Evolutionary conservation across 257 asterid genomes (phyloP).

Genomic region (Solanum peruvianum): DNA sequence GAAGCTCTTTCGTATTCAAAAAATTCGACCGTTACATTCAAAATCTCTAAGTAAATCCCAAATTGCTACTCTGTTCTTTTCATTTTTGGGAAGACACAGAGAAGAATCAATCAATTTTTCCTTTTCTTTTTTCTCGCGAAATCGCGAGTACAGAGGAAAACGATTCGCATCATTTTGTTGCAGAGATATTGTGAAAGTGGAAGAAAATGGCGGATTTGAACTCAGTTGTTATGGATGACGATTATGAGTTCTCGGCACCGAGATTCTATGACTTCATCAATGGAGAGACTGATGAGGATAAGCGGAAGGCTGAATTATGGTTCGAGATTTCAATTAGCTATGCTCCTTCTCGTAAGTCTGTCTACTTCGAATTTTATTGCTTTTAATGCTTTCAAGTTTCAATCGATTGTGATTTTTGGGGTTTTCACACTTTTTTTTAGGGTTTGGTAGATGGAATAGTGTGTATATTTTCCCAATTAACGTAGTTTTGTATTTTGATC

Average conservation of each 20-base stretch:
- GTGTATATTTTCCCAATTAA: background rate
- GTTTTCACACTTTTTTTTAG: background rate
- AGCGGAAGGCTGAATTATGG: slow-evolving; percentile 74
- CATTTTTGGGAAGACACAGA: background rate
- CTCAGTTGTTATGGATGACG: slow-evolving; percentile 38
- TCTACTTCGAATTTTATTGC: background rate
- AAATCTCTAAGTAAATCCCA: slow-evolving; percentile 32
- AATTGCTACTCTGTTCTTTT: background rate
- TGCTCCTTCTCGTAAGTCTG: slow-evolving; percentile 87
- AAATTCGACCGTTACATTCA: slow-evolving; percentile 38
- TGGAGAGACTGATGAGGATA: slow-evolving; percentile 56
- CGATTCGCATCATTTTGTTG: background rate
- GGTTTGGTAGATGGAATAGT: background rate
- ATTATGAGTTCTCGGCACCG: slow-evolving; percentile 77
- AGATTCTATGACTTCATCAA: slow-evolving; percentile 54
- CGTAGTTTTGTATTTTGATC: background rate
- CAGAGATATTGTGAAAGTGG: background rate
- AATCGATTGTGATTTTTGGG: background rate
- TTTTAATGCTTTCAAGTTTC: background rate
- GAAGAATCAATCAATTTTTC: too few relatives aligned
- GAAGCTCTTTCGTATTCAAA: slow-evolving; percentile 3
- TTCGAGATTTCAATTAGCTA: slow-evolving; percentile 41
- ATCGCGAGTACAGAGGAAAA: background rate
- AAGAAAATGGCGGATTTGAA: slow-evolving; percentile 34
- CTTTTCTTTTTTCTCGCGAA: background rate